Base-by-base conservation (phyloP, 805 yeast genomes). In the Grigorovia yakushimaensis region DNA sequence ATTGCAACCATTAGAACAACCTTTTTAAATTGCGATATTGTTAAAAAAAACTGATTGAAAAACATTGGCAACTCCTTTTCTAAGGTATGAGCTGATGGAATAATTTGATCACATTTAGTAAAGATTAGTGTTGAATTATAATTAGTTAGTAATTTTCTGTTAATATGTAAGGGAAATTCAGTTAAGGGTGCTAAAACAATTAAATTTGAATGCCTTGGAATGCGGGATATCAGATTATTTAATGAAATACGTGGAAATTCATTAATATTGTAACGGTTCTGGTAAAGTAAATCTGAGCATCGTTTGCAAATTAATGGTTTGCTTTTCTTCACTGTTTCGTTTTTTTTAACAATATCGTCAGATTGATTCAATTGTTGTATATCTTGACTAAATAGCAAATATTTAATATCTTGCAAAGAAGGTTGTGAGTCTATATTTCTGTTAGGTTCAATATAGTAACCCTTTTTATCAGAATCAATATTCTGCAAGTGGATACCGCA, bases 151-250 rank as follows among this genome's bases (percentile, higher is more conserved):
- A 60, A 20, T 6, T 46, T 27, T n/a, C 42, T 44, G 48, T 73
- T 66, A 2, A 81, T 56, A 6, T 81, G 72, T 39, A 82, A 65
- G 1, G 96, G 96, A 58, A 86, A 85, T 53, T 86, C 95, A 13
- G 73, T 61, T 1, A 84, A 79, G 35, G 84, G 81, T 9, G 82
- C 68, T 1, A 84, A 78, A 57, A 83, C 81, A 2, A 82, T 73
- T 1, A 83, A 54, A 8, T 71, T 71, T 3, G 77, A 73, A 30
- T 62, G 54, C 3, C 54, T 56, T 2, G 81, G 87, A 20, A 69
- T 53, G 3, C 47, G 43, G 5, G 54, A 52, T 47, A 69, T 45
- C 1, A 73, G 62, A 4, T 65, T 61, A 1, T 60, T 55, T 3
- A 62, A 54, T 1, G 68, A 53, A 43, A 49, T 50, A 17, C 60